Percentiles rank a stretch among this genome's conserved stretches.
Evolutionary conservation across 208 protist genomes (phyloP).

Genomic region (Leishmania tropica): DNA sequence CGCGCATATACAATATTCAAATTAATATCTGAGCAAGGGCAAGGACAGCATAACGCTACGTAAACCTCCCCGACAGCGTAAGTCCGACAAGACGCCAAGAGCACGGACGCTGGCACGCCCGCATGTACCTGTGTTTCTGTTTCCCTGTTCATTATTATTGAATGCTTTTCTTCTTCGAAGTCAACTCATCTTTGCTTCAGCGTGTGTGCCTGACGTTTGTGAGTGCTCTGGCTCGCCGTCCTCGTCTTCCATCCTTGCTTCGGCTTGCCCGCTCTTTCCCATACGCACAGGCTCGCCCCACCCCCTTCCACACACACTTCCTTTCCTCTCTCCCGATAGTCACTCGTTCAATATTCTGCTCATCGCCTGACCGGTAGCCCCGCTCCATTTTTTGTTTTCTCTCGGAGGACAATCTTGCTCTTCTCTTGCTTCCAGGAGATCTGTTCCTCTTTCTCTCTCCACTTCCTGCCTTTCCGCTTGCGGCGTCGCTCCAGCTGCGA

Average conservation of each 20-base stretch:
- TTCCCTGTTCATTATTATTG: no score
- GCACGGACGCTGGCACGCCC: background rate
- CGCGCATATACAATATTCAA: no score
- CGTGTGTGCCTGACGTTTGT: background rate
- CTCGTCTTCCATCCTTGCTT: background rate
- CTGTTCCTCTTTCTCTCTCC: background rate
- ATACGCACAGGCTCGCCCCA: background rate
- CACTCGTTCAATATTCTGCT: background rate
- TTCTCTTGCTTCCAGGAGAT: background rate
- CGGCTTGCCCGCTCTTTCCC: background rate
- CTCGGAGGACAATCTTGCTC: background rate
- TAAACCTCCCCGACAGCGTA: no score
- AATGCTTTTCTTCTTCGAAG: no score
- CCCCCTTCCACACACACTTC: no score
- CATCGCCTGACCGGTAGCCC: background rate
- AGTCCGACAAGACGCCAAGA: background rate
- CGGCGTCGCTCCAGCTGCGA: background rate
- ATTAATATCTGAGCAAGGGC: no score
- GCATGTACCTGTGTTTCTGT: background rate
- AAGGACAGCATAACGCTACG: no score
- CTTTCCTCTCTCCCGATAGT: background rate
- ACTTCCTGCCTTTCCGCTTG: background rate
- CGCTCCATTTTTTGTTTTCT: background rate
- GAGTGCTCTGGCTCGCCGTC: background rate
- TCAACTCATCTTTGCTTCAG: background rate